Conservation (phyloP, 257 asterid species). For the Apocynum venetum region DNA sequence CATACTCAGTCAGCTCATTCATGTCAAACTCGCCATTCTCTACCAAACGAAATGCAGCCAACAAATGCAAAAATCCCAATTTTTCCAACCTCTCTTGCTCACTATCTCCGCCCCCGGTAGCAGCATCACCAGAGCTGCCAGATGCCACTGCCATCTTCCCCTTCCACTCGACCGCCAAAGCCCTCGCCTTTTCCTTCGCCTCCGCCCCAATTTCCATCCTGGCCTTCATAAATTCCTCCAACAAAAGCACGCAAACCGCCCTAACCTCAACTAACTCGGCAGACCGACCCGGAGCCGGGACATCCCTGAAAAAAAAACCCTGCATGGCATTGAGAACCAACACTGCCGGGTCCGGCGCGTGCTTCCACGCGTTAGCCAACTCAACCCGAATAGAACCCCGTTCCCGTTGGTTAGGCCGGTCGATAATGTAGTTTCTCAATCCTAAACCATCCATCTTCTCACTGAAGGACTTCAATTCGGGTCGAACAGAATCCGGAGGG, state of each 20-base stretch:
- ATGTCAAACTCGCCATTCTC: conserved; percentile 29
- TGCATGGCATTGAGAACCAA: conserved; percentile 49
- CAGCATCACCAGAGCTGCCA: background rate
- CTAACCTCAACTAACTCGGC: conserved; percentile 21
- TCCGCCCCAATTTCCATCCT: conserved; percentile 38
- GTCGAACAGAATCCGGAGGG: conserved; percentile 35
- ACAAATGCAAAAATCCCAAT: conserved; percentile 48
- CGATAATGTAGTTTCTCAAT: conserved; percentile 38
- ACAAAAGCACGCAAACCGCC: conserved; percentile 44
- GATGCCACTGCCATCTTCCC: conserved; percentile 4
- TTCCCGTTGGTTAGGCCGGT: conserved; percentile 48
- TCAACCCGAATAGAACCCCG: conserved; percentile 44
- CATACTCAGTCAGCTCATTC: conserved; percentile 42
- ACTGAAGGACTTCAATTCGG: conserved; percentile 46
- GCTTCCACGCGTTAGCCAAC: conserved; percentile 52
- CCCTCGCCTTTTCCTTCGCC: conserved; percentile 38
- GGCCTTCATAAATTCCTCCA: conserved; percentile 52
- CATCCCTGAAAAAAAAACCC: conserved; percentile 34
- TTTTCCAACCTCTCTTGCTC: conserved; percentile 41
- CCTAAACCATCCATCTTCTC: conserved; percentile 56
- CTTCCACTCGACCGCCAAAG: conserved; percentile 20
- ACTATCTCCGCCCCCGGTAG: conserved; percentile 18
- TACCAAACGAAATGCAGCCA: conserved; percentile 47
- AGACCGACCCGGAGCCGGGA: background rate
- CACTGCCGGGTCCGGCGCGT: conserved; percentile 48